Base-by-base conservation (phyloP, 2,329 filamentous ascomycete species). In the Colletotrichum navitas region DNA sequence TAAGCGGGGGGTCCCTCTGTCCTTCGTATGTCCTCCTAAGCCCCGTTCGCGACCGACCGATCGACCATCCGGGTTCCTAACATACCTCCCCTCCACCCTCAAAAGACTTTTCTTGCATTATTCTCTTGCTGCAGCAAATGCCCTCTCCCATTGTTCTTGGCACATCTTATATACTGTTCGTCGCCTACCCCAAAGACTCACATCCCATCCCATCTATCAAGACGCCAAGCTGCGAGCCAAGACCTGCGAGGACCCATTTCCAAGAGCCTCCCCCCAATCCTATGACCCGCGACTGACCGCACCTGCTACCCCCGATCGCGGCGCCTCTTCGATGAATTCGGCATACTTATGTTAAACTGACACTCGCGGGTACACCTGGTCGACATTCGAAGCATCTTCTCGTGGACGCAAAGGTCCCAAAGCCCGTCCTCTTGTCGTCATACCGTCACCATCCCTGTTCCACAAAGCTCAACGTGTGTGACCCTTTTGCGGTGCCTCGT, bases 151-250 rank as follows among this genome's bases (percentile, higher is more conserved):
- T 43, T 71, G 59, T 26, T 29, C 52, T 54, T 49, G 69, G 47
- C 65, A 39, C 47, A 68, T 55, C 62, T 64, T 72, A 72, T 72
- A 72, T 68, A 64, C 65, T 47, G 52, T 60, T 59, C 59, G 32
- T 26, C 29, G 36, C 59, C 68, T 62, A 52, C 60, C 45, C 45
- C 8, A 8, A 54, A 63, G 65, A 59, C 65, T 63, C 39, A 54
- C 18, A 39, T 11, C 26, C 45, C 47, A 34, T 45, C 21, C 18
- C 24, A 21, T 59, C 12, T 60, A 63, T 54, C 60, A 68, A 69
- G 69, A 72, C 69, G 69, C 69, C 69, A 69, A 69, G 69, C 69
- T 60, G 69, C 60, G 41, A 72, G 59, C 69, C 69, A 59, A 72
- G 69, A 69, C 69, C 18, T 43, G 32, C 52, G 36, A 64, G 60